Conservation (phyloP, 345 rosid genomes). For the Bruguiera sexangula region DNA sequence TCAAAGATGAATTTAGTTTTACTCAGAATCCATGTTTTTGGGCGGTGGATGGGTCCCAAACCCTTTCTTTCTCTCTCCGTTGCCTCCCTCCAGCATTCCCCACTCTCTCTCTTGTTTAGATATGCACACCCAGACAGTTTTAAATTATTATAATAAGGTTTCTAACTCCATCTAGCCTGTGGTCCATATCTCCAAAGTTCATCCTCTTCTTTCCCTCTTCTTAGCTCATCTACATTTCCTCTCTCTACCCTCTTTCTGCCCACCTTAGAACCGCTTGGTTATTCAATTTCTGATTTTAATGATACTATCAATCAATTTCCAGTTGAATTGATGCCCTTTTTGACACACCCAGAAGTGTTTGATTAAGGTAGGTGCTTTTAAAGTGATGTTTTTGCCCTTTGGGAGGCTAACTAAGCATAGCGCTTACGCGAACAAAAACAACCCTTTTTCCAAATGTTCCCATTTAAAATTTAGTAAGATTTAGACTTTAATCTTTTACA, state of each 20-base stretch:
- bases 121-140: not conserved
- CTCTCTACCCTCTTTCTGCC: not conserved
- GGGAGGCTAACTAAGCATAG: no score
- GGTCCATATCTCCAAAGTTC: slow-evolving; percentile 19
- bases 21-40: slow-evolving; percentile 43
- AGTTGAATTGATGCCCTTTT: no score
- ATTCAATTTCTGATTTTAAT: no score
- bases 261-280: no score
- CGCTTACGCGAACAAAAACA: no score
- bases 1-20: slow-evolving; percentile 34
- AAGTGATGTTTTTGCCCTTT: no score
- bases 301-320: no score
- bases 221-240: not conserved
- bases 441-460: no score
- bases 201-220: not conserved
- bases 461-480: no score
- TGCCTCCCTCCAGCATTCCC: slow-evolving; percentile 20
- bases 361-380: no score
- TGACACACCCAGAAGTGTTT: no score
- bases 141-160: slow-evolving; percentile 11
- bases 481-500: no score
- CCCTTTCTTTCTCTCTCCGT: slow-evolving; percentile 19
- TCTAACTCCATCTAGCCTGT: not conserved
- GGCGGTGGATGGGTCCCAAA: slow-evolving; percentile 76
- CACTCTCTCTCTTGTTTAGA: slow-evolving; percentile 20